These are phyloP conservation scores for Chalara sp. DNA, from an alignment of 2,329 filamentous ascomycete genomes.

Conservation along the genomic window DNA sequence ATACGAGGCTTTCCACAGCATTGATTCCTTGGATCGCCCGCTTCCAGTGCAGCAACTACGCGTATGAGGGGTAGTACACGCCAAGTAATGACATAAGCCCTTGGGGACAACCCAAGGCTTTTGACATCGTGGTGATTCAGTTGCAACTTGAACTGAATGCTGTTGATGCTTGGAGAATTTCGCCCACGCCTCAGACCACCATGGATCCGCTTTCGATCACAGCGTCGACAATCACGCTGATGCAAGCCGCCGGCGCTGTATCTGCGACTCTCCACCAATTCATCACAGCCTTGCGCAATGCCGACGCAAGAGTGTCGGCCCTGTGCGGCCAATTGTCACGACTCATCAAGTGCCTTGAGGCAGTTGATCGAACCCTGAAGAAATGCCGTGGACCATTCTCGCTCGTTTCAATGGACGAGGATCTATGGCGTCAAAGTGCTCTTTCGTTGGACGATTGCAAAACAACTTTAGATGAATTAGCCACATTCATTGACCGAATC, in stretches of 20 bases:
- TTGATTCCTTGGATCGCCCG: too few relatives aligned
- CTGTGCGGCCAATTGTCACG: slow-evolving; percentile 11
- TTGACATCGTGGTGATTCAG: neutral
- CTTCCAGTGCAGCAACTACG: too few relatives aligned
- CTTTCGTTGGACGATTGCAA: too few relatives aligned
- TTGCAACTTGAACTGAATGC: neutral
- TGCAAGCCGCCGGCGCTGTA: slow-evolving; percentile 4
- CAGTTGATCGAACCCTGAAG: too few relatives aligned
- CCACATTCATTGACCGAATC: slow-evolving; percentile 13
- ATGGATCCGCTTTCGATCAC: slow-evolving; percentile 10
- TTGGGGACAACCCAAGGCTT: neutral
- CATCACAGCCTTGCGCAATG: slow-evolving; percentile 7
- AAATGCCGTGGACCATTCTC: too few relatives aligned
- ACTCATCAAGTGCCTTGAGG: too few relatives aligned
- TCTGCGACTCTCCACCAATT: slow-evolving; percentile 5
- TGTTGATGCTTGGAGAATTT: neutral
- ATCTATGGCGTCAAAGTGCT: too few relatives aligned
- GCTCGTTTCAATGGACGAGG: too few relatives aligned
- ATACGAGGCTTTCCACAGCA: too few relatives aligned
- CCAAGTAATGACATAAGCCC: too few relatives aligned
- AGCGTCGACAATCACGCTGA: slow-evolving; percentile 5
- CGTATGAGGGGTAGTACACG: too few relatives aligned
- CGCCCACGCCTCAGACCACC: too few relatives aligned
- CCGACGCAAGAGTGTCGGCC: slow-evolving; percentile 4
- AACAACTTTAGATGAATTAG: slow-evolving; percentile 15